Percentiles rank a stretch among this genome's conserved stretches.
These are phyloP conservation scores for Hanseniaspora mollemarum DNA, from an alignment of 805 yeast genomes.

Conservation along the genomic window DNA sequence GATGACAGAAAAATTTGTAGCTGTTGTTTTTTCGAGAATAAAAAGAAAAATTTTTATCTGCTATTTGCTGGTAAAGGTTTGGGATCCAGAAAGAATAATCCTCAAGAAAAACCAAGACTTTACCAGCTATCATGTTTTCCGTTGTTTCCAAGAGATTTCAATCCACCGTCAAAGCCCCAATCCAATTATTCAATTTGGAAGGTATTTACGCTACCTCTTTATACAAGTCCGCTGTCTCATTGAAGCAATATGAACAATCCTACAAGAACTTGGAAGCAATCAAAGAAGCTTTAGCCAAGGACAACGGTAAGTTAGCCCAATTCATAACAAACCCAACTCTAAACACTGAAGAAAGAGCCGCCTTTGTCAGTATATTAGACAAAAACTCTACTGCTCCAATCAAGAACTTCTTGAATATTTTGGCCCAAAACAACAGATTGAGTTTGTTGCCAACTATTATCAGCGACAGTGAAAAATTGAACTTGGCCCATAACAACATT, in stretches of 20 bases:
- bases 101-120: neutral
- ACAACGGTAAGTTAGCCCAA: constrained; percentile 52
- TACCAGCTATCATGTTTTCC: constrained; percentile 38
- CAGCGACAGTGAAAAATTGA: constrained; percentile 60
- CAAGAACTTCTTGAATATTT: constrained; percentile 65
- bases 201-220: constrained; percentile 96
- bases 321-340: constrained; percentile 76
- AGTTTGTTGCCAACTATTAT: constrained; percentile 52
- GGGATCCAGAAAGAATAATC: too few species aligned
- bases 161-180: constrained; percentile 74
- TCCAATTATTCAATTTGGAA: constrained; percentile 86
- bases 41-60: neutral
- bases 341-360: constrained; percentile 58
- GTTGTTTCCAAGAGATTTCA: constrained; percentile 58
- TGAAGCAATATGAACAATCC: constrained; percentile 61
- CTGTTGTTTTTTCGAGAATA: neutral
- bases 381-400: constrained; percentile 34
- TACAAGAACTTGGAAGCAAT: constrained; percentile 53
- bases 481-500: constrained; percentile 81
- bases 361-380: constrained; percentile 51
- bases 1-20: too few species aligned
- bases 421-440: constrained; percentile 92
- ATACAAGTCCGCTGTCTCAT: constrained; percentile 80
- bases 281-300: constrained; percentile 37
- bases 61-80: neutral